These are phyloP conservation scores for Vigna nakashimae DNA, from an alignment of 306 rosid species.

Conservation along the genomic window DNA sequence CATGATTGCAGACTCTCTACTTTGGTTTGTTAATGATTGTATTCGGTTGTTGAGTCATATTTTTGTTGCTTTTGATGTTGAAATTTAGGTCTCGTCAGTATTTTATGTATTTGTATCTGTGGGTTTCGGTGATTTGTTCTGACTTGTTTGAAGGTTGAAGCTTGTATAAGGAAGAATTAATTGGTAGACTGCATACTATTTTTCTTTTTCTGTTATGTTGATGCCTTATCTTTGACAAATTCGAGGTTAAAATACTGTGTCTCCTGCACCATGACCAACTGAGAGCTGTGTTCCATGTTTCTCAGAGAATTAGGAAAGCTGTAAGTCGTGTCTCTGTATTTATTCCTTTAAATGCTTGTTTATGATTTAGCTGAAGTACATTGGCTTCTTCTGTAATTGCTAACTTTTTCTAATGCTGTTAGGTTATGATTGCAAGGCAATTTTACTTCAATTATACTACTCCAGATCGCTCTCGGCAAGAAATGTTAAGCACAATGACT, in stretches of 20 bases:
- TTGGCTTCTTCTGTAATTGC: constrained; percentile 10
- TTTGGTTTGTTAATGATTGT: no score
- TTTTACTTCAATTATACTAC: constrained; percentile 90
- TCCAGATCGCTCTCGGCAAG: constrained; percentile 89
- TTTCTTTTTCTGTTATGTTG: constrained; percentile 34
- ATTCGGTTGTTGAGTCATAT: background rate
- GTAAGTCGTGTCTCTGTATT: constrained; percentile 58
- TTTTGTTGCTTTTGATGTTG: background rate
- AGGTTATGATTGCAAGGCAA: constrained; percentile 88
- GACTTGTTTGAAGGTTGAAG: constrained; percentile 25
- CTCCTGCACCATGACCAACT: constrained; percentile 94
- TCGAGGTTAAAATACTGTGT: constrained; percentile 85
- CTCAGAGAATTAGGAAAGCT: constrained; percentile 79
- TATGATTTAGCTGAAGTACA: constrained; percentile 13
- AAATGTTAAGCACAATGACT: constrained; percentile 72
- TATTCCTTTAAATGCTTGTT: constrained; percentile 1
- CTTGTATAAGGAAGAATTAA: no score
- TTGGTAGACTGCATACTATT: constrained; percentile 8
- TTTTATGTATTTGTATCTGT: constrained; percentile 11
- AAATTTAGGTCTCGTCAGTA: background rate
- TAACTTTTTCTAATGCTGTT: constrained; percentile 28
- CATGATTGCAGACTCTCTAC: no score
- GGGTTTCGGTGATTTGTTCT: constrained; percentile 12
- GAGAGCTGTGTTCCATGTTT: constrained; percentile 91
- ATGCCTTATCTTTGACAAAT: constrained; percentile 41